These are phyloP conservation scores for Sporothrix humicola DNA, from an alignment of 2,329 filamentous ascomycete species.

Conservation along the genomic window DNA sequence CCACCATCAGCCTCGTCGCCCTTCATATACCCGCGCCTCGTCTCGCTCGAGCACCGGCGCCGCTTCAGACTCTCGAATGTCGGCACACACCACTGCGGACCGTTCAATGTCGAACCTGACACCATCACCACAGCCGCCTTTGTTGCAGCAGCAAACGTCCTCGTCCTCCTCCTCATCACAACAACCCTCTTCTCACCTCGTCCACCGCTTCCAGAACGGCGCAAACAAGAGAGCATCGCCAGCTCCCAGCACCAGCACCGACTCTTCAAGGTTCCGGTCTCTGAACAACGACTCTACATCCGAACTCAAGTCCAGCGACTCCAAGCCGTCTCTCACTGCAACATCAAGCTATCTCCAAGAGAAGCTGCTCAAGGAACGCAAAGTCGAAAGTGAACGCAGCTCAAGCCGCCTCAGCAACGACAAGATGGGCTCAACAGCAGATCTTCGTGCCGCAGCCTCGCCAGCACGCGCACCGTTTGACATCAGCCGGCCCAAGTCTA, in stretches of 20 bases:
- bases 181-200: slow-evolving; percentile 30
- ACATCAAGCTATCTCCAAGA: slow-evolving; percentile 62
- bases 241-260: slow-evolving; percentile 32
- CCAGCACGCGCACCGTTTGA: slow-evolving; percentile 48
- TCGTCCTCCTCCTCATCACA: not conserved
- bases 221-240: slow-evolving; percentile 24
- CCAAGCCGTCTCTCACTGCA: slow-evolving; percentile 47
- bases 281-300: slow-evolving; percentile 42
- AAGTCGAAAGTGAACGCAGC: slow-evolving; percentile 54
- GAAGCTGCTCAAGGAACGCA: slow-evolving; percentile 58
- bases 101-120: slow-evolving; percentile 28
- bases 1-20: slow-evolving; percentile 26
- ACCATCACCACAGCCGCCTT: slow-evolving; percentile 34
- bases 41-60: slow-evolving; percentile 31
- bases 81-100: slow-evolving; percentile 6
- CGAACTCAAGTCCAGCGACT: slow-evolving; percentile 50
- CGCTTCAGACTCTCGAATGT: slow-evolving; percentile 27
- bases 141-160: slow-evolving; percentile 2
- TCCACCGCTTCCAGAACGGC: slow-evolving; percentile 35
- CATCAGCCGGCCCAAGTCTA: slow-evolving; percentile 52
- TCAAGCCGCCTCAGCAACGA: slow-evolving; percentile 48
- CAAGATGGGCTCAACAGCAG: slow-evolving; percentile 48
- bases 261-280: slow-evolving; percentile 29
- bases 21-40: slow-evolving; percentile 34
- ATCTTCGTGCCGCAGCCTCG: slow-evolving; percentile 49